Conservation (phyloP, 225 moss, liverwort and hornwort species). For the Marchantia polymorpha region DNA sequence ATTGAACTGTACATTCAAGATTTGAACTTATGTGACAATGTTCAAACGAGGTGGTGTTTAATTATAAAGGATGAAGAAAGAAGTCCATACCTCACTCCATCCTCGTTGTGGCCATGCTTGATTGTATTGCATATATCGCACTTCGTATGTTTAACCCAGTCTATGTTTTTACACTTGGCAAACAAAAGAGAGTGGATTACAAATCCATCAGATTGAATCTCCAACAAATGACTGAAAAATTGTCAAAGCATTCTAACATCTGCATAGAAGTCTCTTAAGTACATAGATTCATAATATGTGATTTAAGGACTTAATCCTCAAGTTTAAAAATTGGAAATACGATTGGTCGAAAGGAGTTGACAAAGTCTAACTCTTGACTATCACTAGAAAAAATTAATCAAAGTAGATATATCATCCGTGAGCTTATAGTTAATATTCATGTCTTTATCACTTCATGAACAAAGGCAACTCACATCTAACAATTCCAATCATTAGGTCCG, state of each 20-base stretch:
- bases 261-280: no score
- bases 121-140: constrained; percentile 86
- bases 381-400: background rate
- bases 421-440: no score
- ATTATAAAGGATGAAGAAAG: no score
- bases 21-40: background rate
- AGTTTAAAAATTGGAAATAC: background rate
- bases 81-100: constrained; percentile 67
- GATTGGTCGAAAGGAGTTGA: background rate
- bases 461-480: constrained; percentile 62
- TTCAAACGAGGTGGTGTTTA: background rate
- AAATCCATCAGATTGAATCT: background rate
- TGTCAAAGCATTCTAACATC: background rate
- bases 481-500: constrained; percentile 94
- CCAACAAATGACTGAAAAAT: background rate
- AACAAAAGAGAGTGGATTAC: background rate
- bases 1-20: background rate
- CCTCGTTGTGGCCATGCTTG: constrained; percentile 78
- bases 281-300: no score
- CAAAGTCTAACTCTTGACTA: background rate
- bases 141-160: constrained; percentile 87
- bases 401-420: no score
- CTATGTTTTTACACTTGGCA: constrained; percentile 81
- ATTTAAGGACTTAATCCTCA: background rate
- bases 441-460: no score